Evolutionary conservation across 129 eudicot genomes (phyloP).

Genomic region (Flaveria trinervia): DNA sequence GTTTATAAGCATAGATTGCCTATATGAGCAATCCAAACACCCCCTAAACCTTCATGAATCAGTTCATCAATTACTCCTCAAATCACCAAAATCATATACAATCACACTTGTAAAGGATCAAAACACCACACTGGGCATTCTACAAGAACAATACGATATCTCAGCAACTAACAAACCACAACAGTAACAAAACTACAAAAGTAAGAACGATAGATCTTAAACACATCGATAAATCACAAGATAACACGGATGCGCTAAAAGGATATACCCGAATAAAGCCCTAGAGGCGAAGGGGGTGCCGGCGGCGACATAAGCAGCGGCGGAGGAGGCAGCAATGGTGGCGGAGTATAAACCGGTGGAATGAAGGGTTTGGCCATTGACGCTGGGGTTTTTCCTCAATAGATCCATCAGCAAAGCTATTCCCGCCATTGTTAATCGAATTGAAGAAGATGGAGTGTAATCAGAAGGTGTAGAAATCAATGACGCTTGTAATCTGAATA

Average conservation of each 20-base stretch:
- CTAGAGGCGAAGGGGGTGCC: conserved; percentile 44
- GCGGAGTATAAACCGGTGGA: conserved; percentile 59
- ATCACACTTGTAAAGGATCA: not conserved
- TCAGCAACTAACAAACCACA: not conserved
- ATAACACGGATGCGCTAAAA: not conserved
- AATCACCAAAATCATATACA: not conserved
- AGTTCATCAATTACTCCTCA: not conserved
- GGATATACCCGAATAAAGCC: conserved; percentile 54
- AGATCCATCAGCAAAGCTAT: conserved; percentile 61
- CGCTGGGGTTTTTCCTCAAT: conserved; percentile 51
- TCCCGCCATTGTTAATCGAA: conserved; percentile 53
- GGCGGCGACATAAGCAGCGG: conserved; percentile 47
- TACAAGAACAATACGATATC: not conserved
- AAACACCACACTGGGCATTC: not conserved
- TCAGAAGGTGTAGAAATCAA: not conserved
- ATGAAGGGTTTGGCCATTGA: conserved; percentile 41
- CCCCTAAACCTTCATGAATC: not conserved
- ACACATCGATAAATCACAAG: not conserved
- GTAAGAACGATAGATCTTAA: not conserved
- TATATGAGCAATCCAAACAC: not conserved
- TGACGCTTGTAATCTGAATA: no score
- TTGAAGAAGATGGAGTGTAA: not conserved
- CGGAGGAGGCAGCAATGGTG: conserved; percentile 53
- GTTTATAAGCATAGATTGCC: not conserved
- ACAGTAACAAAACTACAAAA: not conserved